Evolutionary conservation across 1,284 basidiomycete genomes (phyloP), one percentile per base, ranked within the genome.

Genomic region (Phlebopus sp.): DNA sequence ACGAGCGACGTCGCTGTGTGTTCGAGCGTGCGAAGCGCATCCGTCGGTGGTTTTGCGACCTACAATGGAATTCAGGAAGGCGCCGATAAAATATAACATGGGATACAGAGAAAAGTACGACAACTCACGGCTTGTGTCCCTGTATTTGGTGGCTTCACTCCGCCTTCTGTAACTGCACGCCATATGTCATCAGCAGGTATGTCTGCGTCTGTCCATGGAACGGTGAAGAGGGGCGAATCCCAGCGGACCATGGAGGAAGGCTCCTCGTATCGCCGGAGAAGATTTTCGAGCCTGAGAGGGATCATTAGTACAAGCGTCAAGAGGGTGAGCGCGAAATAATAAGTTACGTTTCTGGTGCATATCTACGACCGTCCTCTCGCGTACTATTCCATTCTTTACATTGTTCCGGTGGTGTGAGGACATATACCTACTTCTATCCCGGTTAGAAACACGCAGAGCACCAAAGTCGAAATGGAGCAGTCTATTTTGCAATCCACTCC

Each of bases 201-300:
- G 21, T 23, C 21, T 23, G 3, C 21, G n/a, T n/a, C n/a, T n/a
- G n/a, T n/a, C n/a, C n/a, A n/a, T n/a, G n/a, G n/a, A n/a, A 97
- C 70, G 2, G 90, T 92, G 65, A 97, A 90, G 27, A 98, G 77
- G 0, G 96, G 96, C 0, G 93, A 89, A 68, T 99, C 96, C 96
- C 96, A 99, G 37, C 95, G 81, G 10, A 92, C 92, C 86, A 96
- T 96, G 1, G 93, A 94, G 0, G 90, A 94, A 0, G 96, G 96
- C 66, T 98, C 96, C 72, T 99, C 96, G 59, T 86, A 98, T 32
- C 96, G 81, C 64, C 85, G 78, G 11, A 97, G 71, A 2, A 99
- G 79, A 66, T 95, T 96, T 21, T 96, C 90, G 32, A 98, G 77
- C 2, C 93, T 96, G 62, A 1, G 23, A 38, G 0, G 29, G 3